Conservation (phyloP, 169 alveolate species). For the Besnoitia besnoiti region DNA sequence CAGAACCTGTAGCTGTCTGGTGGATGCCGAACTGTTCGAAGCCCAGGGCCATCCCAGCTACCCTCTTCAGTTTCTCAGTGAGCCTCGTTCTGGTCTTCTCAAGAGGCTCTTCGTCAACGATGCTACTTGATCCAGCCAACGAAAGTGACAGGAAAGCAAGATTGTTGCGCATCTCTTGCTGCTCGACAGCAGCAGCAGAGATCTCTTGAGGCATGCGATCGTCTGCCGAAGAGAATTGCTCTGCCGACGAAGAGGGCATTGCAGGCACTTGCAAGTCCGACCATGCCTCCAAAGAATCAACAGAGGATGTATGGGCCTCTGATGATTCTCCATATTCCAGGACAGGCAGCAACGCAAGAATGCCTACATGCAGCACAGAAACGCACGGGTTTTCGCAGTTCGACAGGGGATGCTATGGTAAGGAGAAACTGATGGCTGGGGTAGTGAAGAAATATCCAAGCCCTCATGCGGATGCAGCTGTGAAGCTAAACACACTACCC, state of each 20-base stretch:
- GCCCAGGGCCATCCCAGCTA: background rate
- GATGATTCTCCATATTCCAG: background rate
- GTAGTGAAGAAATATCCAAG: too few relatives aligned
- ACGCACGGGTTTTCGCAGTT: too few relatives aligned
- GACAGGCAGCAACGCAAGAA: background rate
- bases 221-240: background rate
- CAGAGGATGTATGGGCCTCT: background rate
- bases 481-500: background rate
- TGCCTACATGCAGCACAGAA: too few relatives aligned
- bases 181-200: background rate
- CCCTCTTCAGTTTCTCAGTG: background rate
- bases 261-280: background rate
- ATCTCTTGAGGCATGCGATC: background rate
- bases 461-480: too few relatives aligned
- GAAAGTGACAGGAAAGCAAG: constrained; percentile 15
- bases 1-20: background rate
- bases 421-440: too few relatives aligned
- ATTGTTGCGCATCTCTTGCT: background rate
- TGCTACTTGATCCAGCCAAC: background rate
- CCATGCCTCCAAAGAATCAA: constrained; percentile 4
- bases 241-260: background rate
- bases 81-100: background rate
- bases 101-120: background rate
- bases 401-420: too few relatives aligned
- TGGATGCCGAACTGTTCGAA: constrained; percentile 3